Base-by-base conservation (phyloP, 164 flowering plant genomes). In the Chimonanthus praecox region DNA sequence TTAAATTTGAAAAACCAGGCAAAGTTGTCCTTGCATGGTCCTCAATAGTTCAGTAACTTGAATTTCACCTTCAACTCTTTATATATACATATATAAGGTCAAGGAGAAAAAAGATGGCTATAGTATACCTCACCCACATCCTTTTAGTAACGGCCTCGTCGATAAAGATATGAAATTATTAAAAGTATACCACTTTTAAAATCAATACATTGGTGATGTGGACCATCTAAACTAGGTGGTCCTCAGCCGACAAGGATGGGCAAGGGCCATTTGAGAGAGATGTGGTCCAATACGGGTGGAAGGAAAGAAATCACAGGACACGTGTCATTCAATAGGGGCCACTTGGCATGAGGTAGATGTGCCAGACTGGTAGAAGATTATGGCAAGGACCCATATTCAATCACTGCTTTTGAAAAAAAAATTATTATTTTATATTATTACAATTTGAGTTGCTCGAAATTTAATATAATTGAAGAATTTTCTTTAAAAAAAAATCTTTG, bases 101-200 rank as follows among this genome's bases (percentile, higher is more conserved):
- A 8, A 9, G 13, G 58, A 10, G 33, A 33, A 33, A 33, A 9
- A 10, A 4, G 5, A 51, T 5, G 3, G 15, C 5, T 54, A 3
- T 0, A 0, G n/a, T 54, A 66, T 9, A 43, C 64, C n/a, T 15
- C 10, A 18, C 66, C 44, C 66, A 3, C 44, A 33, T 10, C 66
- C 2, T 62, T 18, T 70, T 7, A 16, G 8, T 44, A 2, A 70
- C 13, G 72, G 72, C 64, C 79, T 74, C 73, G 46, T 0, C 6
- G 84, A 85, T 68, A 83, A 72, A 33, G 86, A 83, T 84, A 64
- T 79, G 80, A 79, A 82, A 82, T 79, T 69, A 85, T 85, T 85
- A 82, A 77, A 77, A 80, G 78, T 67, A 18, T 62, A 13, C 68
- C 68, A 64, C 74, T 62, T 72, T 60, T 69, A 7, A 43, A 49